These are phyloP conservation scores for Aspergillus clavatus DNA, from an alignment of 2,329 filamentous ascomycete genomes.

Conservation along the genomic window DNA sequence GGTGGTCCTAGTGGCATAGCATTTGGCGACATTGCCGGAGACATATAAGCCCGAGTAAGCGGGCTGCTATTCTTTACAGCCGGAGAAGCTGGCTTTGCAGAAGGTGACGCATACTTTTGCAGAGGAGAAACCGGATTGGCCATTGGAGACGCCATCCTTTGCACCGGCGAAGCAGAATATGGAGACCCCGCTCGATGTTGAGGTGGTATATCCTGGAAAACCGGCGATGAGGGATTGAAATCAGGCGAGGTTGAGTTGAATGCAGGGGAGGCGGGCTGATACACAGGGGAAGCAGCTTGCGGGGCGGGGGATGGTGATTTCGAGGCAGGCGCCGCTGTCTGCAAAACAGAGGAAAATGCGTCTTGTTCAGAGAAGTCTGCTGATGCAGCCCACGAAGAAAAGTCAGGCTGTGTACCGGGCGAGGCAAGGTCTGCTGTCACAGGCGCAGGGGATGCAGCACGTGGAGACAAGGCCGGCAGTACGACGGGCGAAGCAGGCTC, in stretches of 20 bases:
- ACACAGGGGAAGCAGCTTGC: constrained; percentile 5
- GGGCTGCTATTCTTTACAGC: constrained; percentile 33
- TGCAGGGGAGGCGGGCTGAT: constrained; percentile 11
- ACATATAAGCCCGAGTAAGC: constrained; percentile 34
- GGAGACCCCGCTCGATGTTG: constrained; percentile 11
- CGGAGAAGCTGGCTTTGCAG: constrained; percentile 25
- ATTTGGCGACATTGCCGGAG: constrained; percentile 33
- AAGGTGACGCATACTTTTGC: constrained; percentile 14
- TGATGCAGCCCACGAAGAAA: background rate
- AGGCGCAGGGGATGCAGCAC: too few species aligned
- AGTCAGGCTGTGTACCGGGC: too few species aligned
- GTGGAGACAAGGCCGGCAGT: too few species aligned
- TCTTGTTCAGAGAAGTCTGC: background rate
- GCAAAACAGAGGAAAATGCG: background rate
- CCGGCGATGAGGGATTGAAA: background rate
- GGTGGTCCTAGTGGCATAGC: constrained; percentile 25
- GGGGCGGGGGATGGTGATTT: constrained; percentile 15
- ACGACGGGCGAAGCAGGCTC: too few species aligned
- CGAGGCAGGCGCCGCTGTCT: background rate
- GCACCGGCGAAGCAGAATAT: constrained; percentile 11
- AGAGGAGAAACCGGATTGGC: constrained; percentile 7
- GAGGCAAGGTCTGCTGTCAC: too few species aligned
- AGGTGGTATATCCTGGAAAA: constrained; percentile 7
- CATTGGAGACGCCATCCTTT: constrained; percentile 6
- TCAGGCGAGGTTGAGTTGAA: constrained; percentile 4